Evolutionary conservation across 2,329 filamentous ascomycete genomes (phyloP).

Genomic region (Chrysoporthe puriensis): DNA sequence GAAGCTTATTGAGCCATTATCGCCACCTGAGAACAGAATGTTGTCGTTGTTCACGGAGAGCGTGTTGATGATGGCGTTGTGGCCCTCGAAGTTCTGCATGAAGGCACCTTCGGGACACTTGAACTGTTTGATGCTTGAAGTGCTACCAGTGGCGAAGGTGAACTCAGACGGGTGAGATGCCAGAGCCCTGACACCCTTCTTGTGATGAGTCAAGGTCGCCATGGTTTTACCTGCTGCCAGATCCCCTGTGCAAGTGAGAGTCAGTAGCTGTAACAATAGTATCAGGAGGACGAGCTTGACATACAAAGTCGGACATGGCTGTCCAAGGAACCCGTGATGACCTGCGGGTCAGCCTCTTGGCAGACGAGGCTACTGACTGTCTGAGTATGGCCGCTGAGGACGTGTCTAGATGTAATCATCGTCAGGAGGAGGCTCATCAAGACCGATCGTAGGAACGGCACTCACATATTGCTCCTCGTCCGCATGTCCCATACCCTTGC

Average conservation of each 20-base stretch:
- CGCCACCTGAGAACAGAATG: conserved; percentile 90
- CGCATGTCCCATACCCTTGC: conserved; percentile 99
- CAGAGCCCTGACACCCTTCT: conserved; percentile 89
- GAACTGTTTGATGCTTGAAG: conserved; percentile 97
- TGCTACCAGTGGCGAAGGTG: conserved; percentile 91
- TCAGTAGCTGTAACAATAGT: not conserved
- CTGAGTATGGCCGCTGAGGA: conserved; percentile 85
- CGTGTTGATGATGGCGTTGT: conserved; percentile 96
- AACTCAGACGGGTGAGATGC: conserved; percentile 89
- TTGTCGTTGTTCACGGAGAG: conserved; percentile 93
- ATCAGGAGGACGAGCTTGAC: not conserved
- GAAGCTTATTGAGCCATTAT: conserved; percentile 96
- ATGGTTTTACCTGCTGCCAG: conserved; percentile 94
- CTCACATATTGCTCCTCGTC: conserved; percentile 80
- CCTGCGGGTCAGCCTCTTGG: conserved; percentile 94
- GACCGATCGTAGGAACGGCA: not conserved
- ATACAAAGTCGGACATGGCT: conserved; percentile 82
- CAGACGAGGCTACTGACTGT: conserved; percentile 90
- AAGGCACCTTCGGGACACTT: conserved; percentile 97
- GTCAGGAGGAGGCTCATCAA: not conserved
- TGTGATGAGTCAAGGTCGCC: conserved; percentile 96
- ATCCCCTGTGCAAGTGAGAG: conserved; percentile 54
- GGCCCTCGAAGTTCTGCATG: conserved; percentile 98
- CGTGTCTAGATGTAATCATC: conserved; percentile 57
- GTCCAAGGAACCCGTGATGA: conserved; percentile 92